Evolutionary conservation across 208 protist genomes (phyloP).

Genomic region (Trypanosoma melophagium): DNA sequence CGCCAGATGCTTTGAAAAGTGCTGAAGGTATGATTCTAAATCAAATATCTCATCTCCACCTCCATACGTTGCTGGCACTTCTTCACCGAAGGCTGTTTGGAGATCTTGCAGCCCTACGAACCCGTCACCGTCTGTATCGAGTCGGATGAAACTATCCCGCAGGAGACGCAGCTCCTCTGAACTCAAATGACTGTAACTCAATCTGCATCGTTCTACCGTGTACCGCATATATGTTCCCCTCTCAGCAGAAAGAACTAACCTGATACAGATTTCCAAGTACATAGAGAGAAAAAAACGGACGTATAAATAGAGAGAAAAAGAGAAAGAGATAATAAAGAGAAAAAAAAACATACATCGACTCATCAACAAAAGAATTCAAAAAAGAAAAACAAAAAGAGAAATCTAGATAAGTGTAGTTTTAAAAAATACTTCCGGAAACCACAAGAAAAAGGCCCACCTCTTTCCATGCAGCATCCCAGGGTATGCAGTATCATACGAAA

Average conservation of each 20-base stretch:
- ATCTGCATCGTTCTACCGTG: background rate
- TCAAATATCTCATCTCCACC: background rate
- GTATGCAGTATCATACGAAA: no score
- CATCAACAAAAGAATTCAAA: conserved; percentile 3
- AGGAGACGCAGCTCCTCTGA: conserved; percentile 16
- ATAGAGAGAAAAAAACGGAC: background rate
- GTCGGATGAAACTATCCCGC: conserved; percentile 22
- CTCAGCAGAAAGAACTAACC: background rate
- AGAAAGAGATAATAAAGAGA: conserved; percentile 3
- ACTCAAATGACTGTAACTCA: background rate
- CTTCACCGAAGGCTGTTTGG: background rate
- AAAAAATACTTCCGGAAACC: background rate
- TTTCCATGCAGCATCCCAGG: background rate
- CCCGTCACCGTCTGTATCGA: conserved; percentile 24
- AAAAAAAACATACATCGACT: conserved; percentile 3
- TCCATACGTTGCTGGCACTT: background rate
- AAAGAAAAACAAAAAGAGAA: conserved; percentile 17
- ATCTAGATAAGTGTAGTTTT: no score
- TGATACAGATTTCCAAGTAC: no score
- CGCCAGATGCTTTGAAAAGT: conserved; percentile 1
- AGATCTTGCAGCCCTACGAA: conserved; percentile 12
- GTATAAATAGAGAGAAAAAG: background rate
- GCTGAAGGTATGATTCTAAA: conserved; percentile 12
- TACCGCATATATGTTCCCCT: conserved; percentile 3
- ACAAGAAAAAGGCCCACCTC: conserved; percentile 19